Base-by-base conservation (phyloP, 2,329 filamentous ascomycete genomes). In the Shiraia bambusicola region DNA sequence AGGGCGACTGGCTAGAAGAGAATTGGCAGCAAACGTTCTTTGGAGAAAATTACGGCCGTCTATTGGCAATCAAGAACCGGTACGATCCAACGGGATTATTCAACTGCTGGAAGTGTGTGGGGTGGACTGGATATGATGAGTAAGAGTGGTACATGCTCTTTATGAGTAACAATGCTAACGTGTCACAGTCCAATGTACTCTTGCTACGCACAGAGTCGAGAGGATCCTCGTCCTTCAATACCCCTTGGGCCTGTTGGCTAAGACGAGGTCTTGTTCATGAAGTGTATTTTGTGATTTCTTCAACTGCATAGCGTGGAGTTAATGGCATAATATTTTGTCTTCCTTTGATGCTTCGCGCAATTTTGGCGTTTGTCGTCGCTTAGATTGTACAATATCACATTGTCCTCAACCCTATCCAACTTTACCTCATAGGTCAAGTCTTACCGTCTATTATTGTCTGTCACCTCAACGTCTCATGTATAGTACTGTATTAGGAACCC, bases 61-160 rank as follows among this genome's bases (percentile, higher is more conserved):
- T 68, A 13, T 31, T 63, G 3, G 34, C 37, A 1, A 49, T 66
- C 4, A 67, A 67, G 59, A 58, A 45, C 34, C 46, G 36, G 28
- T 68, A 61, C 26, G 63, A 67, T 34, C 61, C 61, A 1, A 59
- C 47, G 0, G 56, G 58, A 3, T 25, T 68, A 31, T 68, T 68
- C 40, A 66, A 66, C 32, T 66, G 62, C 43, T 67, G 63, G 63
- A 67, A 65, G 39, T 66, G 63, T 39, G 61, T 67, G 32, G 65
- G 65, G 2, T 69, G 63, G 63, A 62, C 54, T 12, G 62, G 64
- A 7, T 59, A 61, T 38, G 43, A 59, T 27, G 63, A 65, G 61
- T 64, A 56, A 56, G 61, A 54, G 7, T 13, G 6, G 33, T 17
- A 3, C 26, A 26, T 8, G 4, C 11, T 28, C 0, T 16, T 15